Conservation (phyloP, 1,139 yeast genomes). For the Candida neerlandica region DNA sequence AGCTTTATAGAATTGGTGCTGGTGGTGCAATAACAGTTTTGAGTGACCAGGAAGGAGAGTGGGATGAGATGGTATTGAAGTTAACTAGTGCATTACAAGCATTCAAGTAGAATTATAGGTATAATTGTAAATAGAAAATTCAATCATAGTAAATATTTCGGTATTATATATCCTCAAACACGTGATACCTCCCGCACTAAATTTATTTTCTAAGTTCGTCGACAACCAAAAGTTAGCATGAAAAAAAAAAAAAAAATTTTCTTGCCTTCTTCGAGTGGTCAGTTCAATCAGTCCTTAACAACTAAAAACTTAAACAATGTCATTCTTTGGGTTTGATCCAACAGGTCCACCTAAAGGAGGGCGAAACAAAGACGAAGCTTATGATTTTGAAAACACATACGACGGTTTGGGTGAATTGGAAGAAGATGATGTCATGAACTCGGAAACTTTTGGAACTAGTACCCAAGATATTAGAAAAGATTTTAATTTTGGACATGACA, state of each 20-base stretch:
- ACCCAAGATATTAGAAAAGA: constrained; percentile 63
- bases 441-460: constrained; percentile 79
- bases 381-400: constrained; percentile 83
- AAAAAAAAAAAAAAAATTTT: constrained; percentile 2
- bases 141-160: neutral
- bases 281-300: neutral
- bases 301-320: constrained; percentile 34
- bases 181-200: neutral
- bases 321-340: constrained; percentile 61
- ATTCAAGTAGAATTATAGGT: constrained; percentile 30
- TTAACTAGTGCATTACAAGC: constrained; percentile 76
- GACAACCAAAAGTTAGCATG: constrained; percentile 1
- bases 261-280: neutral
- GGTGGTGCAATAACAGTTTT: constrained; percentile 97
- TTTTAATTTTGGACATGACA: constrained; percentile 66
- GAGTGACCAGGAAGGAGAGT: constrained; percentile 78
- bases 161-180: neutral
- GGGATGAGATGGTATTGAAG: constrained; percentile 90
- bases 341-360: constrained; percentile 37
- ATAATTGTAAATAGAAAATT: neutral
- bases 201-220: constrained; percentile 1
- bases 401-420: constrained; percentile 78
- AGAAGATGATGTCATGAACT: constrained; percentile 80
- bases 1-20: constrained; percentile 87
- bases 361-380: constrained; percentile 30